Conservation (phyloP, 441 rosid genomes). For the Pelargonium australe region DNA sequence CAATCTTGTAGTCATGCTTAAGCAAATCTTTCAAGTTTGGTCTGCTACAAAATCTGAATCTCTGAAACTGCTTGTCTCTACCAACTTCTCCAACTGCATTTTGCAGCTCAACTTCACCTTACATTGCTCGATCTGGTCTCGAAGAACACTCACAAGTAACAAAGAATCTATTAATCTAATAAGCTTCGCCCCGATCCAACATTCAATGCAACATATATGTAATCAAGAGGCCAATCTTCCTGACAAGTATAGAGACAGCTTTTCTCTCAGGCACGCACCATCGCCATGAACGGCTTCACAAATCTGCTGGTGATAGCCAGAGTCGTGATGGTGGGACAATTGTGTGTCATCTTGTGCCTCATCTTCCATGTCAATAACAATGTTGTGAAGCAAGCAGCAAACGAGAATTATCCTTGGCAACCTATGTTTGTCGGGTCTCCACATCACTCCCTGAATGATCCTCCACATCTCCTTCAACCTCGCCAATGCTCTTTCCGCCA, state of each 20-base stretch:
- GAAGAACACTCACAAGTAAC: too few species aligned
- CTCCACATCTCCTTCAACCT: constrained; percentile 84
- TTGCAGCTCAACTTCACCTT: too few species aligned
- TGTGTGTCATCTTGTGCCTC: constrained; percentile 36
- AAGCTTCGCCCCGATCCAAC: too few species aligned
- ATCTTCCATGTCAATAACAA: constrained; percentile 62
- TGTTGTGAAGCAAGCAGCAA: constrained; percentile 87
- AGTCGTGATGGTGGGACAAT: constrained; percentile 47
- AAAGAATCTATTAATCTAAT: too few species aligned
- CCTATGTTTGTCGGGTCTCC: constrained; percentile 79
- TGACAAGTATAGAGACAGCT: constrained; percentile 44
- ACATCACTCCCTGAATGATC: constrained; percentile 75
- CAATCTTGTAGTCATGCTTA: too few species aligned
- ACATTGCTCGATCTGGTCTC: too few species aligned
- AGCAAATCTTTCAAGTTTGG: too few species aligned
- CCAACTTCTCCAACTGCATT: too few species aligned
- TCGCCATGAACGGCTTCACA: constrained; percentile 39
- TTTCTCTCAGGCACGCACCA: constrained; percentile 48
- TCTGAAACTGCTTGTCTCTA: too few species aligned
- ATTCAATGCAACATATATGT: too few species aligned
- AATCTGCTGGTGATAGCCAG: constrained; percentile 44
- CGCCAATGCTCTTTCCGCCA: constrained; percentile 56
- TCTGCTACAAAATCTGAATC: too few species aligned
- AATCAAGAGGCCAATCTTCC: constrained; percentile 23
- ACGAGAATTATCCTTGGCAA: constrained; percentile 71